Evolutionary conservation across 179 eudicot genomes (phyloP).

Genomic region (Actinidia polygama): DNA sequence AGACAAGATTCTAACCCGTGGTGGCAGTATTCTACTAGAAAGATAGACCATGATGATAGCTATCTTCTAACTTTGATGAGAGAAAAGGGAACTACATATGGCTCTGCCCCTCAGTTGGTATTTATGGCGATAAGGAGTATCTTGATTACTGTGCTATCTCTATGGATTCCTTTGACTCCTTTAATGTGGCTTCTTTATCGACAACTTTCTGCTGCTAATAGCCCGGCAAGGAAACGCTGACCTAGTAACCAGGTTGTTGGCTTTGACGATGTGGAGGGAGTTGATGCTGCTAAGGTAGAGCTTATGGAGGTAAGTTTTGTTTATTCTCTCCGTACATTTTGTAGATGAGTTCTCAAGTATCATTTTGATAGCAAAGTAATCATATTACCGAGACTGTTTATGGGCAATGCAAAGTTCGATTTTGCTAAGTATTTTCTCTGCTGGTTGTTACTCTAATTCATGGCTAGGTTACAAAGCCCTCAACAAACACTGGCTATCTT

Average conservation of each 20-base stretch:
- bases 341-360: conserved; percentile 3
- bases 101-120: conserved; percentile 88
- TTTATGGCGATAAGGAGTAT: conserved; percentile 69
- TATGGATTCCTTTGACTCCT: conserved; percentile 92
- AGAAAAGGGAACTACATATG: conserved; percentile 70
- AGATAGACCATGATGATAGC: conserved; percentile 85
- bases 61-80: conserved; percentile 90
- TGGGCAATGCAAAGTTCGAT: background rate
- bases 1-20: conserved; percentile 40
- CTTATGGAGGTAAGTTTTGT: conserved; percentile 84
- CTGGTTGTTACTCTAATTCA: background rate
- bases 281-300: conserved; percentile 94
- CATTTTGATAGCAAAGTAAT: background rate
- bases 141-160: conserved; percentile 70
- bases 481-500: too few relatives aligned
- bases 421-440: background rate
- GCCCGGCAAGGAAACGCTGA: conserved; percentile 74
- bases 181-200: conserved; percentile 96
- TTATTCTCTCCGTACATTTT: background rate
- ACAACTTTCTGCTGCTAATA: conserved; percentile 78
- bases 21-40: conserved; percentile 91
- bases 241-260: conserved; percentile 69
- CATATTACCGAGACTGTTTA: background rate
- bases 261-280: conserved; percentile 98
- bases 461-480: background rate